Base-by-base conservation (phyloP, 2,329 filamentous ascomycete species). In the Didymosphaeria variabile region DNA sequence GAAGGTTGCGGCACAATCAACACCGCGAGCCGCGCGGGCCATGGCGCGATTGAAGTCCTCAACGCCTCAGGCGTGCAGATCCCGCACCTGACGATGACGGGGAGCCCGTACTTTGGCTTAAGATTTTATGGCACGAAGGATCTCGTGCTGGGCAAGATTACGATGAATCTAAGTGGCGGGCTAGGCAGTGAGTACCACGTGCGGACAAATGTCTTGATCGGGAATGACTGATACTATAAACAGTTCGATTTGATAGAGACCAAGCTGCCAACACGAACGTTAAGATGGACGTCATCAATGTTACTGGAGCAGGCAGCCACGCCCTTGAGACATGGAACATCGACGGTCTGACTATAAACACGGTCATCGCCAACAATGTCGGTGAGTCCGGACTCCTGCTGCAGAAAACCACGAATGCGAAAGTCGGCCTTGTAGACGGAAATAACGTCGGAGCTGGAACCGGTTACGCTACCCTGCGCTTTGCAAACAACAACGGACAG, bases 261-360 rank as follows among this genome's bases (percentile, higher is more conserved):
- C 64, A 74, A 3, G 82, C 84, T 4, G 79, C 80, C 36, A 87
- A 85, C 74, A 77, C 73, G 17, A 85, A 86, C 63, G 85, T 87
- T 8, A 80, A 75, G 32, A 87, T 87, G 80, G 85, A 80, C 56
- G 77, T 73, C 34, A 82, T 87, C 64, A 80, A 64, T 6, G 83
- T 87, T 26, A 85, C 79, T 0, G 85, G 85, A 3, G 84, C 85
- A 8, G 77, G 82, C 6, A 85, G 82, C 68, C 86, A 88, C 68
- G 85, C 84, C 2, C 84, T 88, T 36, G 86, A 88, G 74, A 85
- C 83, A 0, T 87, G 85, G 84, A 87, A 87, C 71, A 87, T 87
- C 45, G 81, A 87, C 63, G 82, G 83, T 12, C 79, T 88, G 2
- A 78, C 72, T 0, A 84, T 88, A 66, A 79, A 80, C 65, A 74